Evolutionary conservation across 257 asterid species (phyloP).

Genomic region (Solanum appendiculatum): DNA sequence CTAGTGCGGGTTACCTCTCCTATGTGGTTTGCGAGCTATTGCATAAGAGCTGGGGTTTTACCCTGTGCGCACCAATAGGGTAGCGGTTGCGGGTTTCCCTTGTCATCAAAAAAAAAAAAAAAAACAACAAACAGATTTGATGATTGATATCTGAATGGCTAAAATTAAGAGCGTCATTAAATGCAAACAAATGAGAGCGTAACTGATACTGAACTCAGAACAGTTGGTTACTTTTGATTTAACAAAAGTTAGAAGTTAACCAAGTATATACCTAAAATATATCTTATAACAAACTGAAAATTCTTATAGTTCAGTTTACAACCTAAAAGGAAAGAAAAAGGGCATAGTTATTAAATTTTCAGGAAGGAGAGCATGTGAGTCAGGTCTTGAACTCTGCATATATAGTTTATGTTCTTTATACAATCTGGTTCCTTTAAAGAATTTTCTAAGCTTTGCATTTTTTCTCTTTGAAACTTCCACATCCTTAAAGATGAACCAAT

Average conservation of each 20-base stretch:
- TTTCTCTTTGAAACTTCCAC: neutral
- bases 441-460: neutral
- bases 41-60: too few relatives aligned
- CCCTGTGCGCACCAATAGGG: too few relatives aligned
- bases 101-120: too few relatives aligned
- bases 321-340: neutral
- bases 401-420: neutral
- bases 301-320: neutral
- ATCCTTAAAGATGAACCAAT: neutral
- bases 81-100: too few relatives aligned
- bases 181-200: neutral
- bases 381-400: neutral
- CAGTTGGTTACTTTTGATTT: neutral
- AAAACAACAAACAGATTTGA: neutral
- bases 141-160: neutral
- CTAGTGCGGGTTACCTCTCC: too few relatives aligned
- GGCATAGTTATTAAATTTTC: neutral
- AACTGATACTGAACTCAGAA: neutral
- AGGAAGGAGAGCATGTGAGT: neutral
- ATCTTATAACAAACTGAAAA: neutral
- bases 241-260: neutral
- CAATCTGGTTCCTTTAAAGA: neutral
- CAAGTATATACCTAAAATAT: neutral
- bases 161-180: neutral
- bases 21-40: too few relatives aligned